Evolutionary conservation across 345 rosid species (phyloP).

Genomic region (Acer saccharum): DNA sequence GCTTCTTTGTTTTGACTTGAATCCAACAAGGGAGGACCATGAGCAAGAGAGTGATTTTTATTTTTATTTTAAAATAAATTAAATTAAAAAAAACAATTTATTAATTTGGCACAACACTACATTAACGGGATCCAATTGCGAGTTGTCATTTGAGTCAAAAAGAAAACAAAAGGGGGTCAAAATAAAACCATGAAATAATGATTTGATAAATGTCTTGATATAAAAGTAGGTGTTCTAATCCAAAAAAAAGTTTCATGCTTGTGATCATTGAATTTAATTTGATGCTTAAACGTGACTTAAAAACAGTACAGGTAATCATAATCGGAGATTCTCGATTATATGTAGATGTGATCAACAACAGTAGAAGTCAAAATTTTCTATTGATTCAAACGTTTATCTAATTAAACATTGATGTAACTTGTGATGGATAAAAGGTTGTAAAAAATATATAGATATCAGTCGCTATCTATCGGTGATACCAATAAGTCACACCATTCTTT

Average conservation of each 20-base stretch:
- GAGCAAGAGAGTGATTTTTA: background rate
- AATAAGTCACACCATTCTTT: too few relatives aligned
- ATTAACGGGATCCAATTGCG: background rate
- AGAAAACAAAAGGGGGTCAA: background rate
- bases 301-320: background rate
- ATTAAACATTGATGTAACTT: too few relatives aligned
- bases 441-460: too few relatives aligned
- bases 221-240: background rate
- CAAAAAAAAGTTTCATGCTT: background rate
- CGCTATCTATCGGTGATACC: too few relatives aligned
- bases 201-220: background rate
- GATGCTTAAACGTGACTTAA: background rate
- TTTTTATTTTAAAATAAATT: too few relatives aligned
- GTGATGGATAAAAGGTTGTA: too few relatives aligned
- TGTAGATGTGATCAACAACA: too few relatives aligned
- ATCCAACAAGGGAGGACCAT: constrained; percentile 7
- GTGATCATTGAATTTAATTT: background rate
- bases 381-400: too few relatives aligned
- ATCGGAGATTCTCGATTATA: background rate
- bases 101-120: background rate
- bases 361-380: too few relatives aligned
- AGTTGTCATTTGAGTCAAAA: background rate
- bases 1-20: constrained; percentile 30
- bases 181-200: background rate
- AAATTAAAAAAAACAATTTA: too few relatives aligned